These are phyloP conservation scores for Fusarium armeniacum DNA, from an alignment of 2,329 filamentous ascomycete species.

Conservation along the genomic window DNA sequence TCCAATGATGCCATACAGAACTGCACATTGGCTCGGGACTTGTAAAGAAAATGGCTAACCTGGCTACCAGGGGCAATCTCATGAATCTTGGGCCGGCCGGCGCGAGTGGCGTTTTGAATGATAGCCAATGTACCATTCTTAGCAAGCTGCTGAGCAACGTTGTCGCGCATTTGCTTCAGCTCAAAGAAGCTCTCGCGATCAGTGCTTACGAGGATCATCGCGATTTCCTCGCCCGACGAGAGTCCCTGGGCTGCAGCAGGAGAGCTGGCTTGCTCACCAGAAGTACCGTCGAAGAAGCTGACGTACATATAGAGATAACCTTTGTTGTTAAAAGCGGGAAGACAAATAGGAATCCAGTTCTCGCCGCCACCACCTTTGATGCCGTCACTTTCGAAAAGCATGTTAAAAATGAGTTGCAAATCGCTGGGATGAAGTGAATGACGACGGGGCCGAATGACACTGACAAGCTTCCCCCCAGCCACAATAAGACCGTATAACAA, in stretches of 20 bases:
- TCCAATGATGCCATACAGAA: slow-evolving; percentile 90
- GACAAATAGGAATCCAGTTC: slow-evolving; percentile 96
- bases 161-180: slow-evolving; percentile 79
- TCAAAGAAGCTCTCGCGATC: slow-evolving; percentile 95
- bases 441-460: slow-evolving; percentile 92
- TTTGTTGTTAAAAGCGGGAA: slow-evolving; percentile 96
- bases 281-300: slow-evolving; percentile 82
- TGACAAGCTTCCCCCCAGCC: slow-evolving; percentile 91
- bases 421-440: slow-evolving; percentile 97
- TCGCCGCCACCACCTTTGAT: slow-evolving; percentile 92
- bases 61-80: slow-evolving; percentile 85
- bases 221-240: slow-evolving; percentile 83
- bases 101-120: slow-evolving; percentile 78
- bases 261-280: slow-evolving; percentile 58
- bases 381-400: slow-evolving; percentile 95
- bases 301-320: slow-evolving; percentile 99
- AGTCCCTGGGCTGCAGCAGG: slow-evolving; percentile 73
- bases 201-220: slow-evolving; percentile 90
- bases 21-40: slow-evolving; percentile 93
- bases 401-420: slow-evolving; percentile 97
- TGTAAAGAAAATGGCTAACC: slow-evolving; percentile 94
- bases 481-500: slow-evolving; percentile 95
- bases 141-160: slow-evolving; percentile 76
- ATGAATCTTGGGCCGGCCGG: slow-evolving; percentile 77
- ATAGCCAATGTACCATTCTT: slow-evolving; percentile 81